Evolutionary conservation across 2,329 filamentous ascomycete species (phyloP).

Genomic region (Macroventuria anomochaeta): DNA sequence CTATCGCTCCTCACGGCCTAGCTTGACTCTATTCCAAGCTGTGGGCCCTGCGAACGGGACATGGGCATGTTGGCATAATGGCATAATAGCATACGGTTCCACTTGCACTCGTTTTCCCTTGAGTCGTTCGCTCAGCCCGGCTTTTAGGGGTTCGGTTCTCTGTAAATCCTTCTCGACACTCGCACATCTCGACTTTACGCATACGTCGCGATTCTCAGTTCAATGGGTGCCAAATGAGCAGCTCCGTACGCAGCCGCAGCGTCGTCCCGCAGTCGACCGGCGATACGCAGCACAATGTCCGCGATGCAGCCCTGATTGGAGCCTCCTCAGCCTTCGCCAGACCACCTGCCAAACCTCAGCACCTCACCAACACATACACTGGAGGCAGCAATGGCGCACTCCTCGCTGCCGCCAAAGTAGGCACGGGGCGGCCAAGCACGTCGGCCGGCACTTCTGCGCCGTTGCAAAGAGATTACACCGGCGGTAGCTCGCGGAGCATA

Average conservation of each 20-base stretch:
- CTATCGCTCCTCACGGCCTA: conserved; percentile 9
- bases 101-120: conserved; percentile 8
- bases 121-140: conserved; percentile 9
- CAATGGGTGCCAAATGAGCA: conserved; percentile 48
- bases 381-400: conserved; percentile 52
- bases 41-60: not conserved
- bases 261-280: conserved; percentile 39
- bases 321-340: conserved; percentile 58
- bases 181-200: not conserved
- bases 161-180: no score
- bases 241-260: conserved; percentile 41
- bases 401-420: conserved; percentile 54
- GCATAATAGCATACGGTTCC: conserved; percentile 15
- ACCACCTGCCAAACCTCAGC: conserved; percentile 51
- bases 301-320: conserved; percentile 57
- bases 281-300: conserved; percentile 48
- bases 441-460: conserved; percentile 26
- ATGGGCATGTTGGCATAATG: conserved; percentile 13
- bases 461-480: conserved; percentile 40
- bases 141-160: not conserved
- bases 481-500: conserved; percentile 34
- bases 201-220: conserved; percentile 21
- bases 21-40: conserved; percentile 3
- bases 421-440: conserved; percentile 32
- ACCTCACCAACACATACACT: conserved; percentile 49